A percentile compares a stretch with the other conserved stretches of the same genome.
Conservation (phyloP, 2,329 filamentous ascomycete species). For the Trichoderma semiorbis region DNA sequence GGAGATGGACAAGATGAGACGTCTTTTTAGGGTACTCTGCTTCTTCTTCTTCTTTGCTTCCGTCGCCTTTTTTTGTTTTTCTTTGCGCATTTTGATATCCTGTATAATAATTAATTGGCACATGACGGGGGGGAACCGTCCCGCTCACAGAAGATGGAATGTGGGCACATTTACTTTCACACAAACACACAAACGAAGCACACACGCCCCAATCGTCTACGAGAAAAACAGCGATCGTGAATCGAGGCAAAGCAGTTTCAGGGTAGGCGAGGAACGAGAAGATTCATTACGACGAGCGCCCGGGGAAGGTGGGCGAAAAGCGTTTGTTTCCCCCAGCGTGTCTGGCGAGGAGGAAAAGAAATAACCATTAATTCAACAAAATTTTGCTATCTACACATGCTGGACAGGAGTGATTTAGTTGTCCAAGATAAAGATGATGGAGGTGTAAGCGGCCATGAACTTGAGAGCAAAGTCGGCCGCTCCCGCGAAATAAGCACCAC, state of each 20-base stretch:
- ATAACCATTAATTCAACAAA: neutral
- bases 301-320: too few species aligned
- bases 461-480: constrained; percentile 40
- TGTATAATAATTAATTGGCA: neutral
- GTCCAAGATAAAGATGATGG: constrained; percentile 36
- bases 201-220: neutral
- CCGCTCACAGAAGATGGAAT: neutral
- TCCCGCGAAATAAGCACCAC: constrained; percentile 35
- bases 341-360: neutral
- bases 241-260: neutral
- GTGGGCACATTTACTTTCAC: neutral
- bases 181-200: neutral
- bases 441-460: constrained; percentile 43
- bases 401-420: constrained; percentile 21
- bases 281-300: neutral
- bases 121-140: neutral
- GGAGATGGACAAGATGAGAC: neutral
- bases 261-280: neutral
- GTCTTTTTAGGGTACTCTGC: neutral
- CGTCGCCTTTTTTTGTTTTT: neutral
- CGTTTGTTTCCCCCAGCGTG: neutral
- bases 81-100: neutral
- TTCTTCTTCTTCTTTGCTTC: neutral
- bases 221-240: too few species aligned
- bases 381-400: neutral